Evolutionary conservation across 345 rosid genomes (phyloP).

Genomic region (Syzygium aromaticum): DNA sequence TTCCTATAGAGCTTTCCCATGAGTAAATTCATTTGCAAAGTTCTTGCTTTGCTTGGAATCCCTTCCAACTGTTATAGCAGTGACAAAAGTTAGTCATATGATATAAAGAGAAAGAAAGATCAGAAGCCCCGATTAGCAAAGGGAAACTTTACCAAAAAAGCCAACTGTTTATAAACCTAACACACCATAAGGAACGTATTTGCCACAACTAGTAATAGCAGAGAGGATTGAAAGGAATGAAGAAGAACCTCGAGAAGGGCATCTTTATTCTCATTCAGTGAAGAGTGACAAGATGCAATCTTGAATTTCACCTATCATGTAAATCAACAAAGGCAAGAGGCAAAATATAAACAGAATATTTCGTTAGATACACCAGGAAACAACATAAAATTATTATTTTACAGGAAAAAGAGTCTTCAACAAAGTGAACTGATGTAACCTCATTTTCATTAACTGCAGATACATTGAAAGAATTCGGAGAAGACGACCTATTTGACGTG

Average conservation of each 20-base stretch:
- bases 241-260: constrained; percentile 74
- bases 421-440: constrained; percentile 22
- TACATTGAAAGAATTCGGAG: constrained; percentile 61
- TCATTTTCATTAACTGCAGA: constrained; percentile 80
- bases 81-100: background rate
- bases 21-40: constrained; percentile 82
- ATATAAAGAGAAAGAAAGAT: background rate
- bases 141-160: background rate
- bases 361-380: background rate
- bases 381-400: background rate
- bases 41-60: constrained; percentile 85
- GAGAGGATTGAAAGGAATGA: constrained; percentile 1
- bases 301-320: constrained; percentile 72
- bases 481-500: constrained; percentile 58
- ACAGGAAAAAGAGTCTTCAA: background rate
- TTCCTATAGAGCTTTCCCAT: constrained; percentile 93
- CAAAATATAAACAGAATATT: background rate
- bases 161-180: background rate
- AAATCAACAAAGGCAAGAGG: background rate
- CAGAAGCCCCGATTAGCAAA: background rate
- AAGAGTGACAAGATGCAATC: constrained; percentile 83
- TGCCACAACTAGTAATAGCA: background rate
- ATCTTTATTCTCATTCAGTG: constrained; percentile 61
- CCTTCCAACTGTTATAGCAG: constrained; percentile 63
- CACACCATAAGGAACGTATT: background rate